A percentile compares a stretch with the other conserved stretches of the same genome.
These are phyloP conservation scores for Allium sativum DNA, from an alignment of 106 monocot genomes.

Conservation along the genomic window DNA sequence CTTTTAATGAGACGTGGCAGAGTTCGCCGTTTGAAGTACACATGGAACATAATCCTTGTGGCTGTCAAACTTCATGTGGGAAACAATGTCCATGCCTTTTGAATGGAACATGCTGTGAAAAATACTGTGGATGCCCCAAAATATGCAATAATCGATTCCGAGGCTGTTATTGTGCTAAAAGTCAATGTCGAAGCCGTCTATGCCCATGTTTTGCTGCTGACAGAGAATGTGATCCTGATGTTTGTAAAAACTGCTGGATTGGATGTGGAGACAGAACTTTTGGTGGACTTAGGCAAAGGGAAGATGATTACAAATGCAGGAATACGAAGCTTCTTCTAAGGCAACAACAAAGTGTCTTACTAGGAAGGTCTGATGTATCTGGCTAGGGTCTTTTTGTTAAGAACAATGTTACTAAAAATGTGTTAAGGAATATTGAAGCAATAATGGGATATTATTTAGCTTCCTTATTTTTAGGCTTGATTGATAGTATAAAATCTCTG, in stretches of 20 bases:
- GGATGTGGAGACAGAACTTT: constrained; percentile 94
- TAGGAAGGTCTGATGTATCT: constrained; percentile 92
- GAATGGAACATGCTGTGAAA: constrained; percentile 97
- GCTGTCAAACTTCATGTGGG: constrained; percentile 84
- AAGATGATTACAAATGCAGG: constrained; percentile 96
- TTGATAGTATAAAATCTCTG: too few species aligned
- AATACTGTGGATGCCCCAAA: constrained; percentile 95
- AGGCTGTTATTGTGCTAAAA: constrained; percentile 97
- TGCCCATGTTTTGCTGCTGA: constrained; percentile 99
- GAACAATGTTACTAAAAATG: constrained; percentile 92
- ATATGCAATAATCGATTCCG: constrained; percentile 91
- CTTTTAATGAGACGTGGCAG: constrained; percentile 81
- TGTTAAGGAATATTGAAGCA: too few species aligned
- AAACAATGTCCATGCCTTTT: constrained; percentile 86
- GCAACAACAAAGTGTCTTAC: constrained; percentile 90
- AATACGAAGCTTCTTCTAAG: constrained; percentile 90
- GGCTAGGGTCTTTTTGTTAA: constrained; percentile 98
- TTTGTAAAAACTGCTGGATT: constrained; percentile 97
- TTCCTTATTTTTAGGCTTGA: too few species aligned
- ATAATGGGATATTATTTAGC: too few species aligned
- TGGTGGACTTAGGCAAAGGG: constrained; percentile 77
- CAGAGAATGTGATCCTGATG: constrained; percentile 96
- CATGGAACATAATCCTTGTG: constrained; percentile 99
- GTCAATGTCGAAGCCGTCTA: constrained; percentile 94
- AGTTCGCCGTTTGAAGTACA: constrained; percentile 90